Evolutionary conservation across 192 early-diverging fungal species (phyloP), one percentile per base, ranked within the genome.

Genomic region (Coemansia sp.): DNA sequence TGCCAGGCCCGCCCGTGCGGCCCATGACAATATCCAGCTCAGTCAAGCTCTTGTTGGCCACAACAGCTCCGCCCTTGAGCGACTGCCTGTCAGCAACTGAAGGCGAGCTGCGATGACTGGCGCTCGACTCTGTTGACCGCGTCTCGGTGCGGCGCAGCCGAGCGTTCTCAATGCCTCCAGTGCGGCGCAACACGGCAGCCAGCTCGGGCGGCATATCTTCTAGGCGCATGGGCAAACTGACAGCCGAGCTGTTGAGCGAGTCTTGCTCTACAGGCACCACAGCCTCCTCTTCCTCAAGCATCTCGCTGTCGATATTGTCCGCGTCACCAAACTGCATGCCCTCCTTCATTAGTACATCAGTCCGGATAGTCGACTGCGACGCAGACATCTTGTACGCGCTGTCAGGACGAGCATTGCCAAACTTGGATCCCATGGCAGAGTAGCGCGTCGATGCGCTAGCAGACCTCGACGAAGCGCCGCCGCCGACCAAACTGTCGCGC

Each of bases 1-100:
- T 67, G 27, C 60, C 70, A 2, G 58, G 55, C 15, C 69, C 66
- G 32, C 74, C 82, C 0, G 82, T 84, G 63, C 82, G 82, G 21
- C 74, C 74, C 77, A 84, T 76, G 14, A 84, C 82, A 51, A 79
- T 72, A 25, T 84, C 82, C 14, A 84, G 77, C 72, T 84, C 82
- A 11, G 76, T 78, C 27, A 79, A 34, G 60, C 80, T 83, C 46
- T 58, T 59, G 32, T 71, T 73, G 31, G 21, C 12, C 39, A 46
- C 44, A 5, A 39, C 57, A 0, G 55, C 1, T 36, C 48, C 17
- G 76, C 48, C 3, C 41, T 38, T 34, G 50, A 57, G 65, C 51
- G 65, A 55, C 51, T 15, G 51, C 51, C 51, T 10, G 11, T 55
- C 51, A 6, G 51, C 51, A 34, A 55, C 65, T 1, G 51, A 58